Evolutionary conservation across 495 filamentous ascomycete species (phyloP).

Genomic region (Penicillium angulare): DNA sequence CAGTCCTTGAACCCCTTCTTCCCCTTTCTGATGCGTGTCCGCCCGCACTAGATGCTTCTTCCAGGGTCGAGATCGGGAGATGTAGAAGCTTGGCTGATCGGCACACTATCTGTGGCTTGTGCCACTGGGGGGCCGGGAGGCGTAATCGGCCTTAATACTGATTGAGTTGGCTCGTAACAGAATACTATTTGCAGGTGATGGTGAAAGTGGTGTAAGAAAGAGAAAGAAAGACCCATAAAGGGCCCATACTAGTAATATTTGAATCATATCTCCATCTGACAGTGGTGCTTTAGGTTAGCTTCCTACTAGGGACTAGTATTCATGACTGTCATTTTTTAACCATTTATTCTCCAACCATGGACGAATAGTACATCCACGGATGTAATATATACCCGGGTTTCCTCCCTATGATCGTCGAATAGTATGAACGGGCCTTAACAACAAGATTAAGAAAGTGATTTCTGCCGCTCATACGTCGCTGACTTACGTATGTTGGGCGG

Average conservation of each 20-base stretch:
- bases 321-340: no score
- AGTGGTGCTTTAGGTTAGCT: no score
- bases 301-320: no score
- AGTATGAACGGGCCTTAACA: not conserved
- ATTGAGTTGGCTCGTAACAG: no score
- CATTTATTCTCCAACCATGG: no score
- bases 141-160: not conserved
- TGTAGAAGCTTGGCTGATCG: conserved; percentile 25
- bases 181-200: no score
- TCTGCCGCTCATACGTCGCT: conserved; percentile 6
- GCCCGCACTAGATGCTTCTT: not conserved
- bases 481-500: conserved; percentile 23
- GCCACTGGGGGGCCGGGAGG: not conserved
- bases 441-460: not conserved
- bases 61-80: conserved; percentile 12
- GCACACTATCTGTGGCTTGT: conserved; percentile 3
- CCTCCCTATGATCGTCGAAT: not conserved
- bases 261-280: no score
- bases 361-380: no score
- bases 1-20: not conserved
- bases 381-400: not conserved
- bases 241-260: no score
- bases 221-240: no score
- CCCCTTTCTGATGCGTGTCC: not conserved
- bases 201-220: no score